Conservation (phyloP, 2,329 filamentous ascomycete species). For the Tolypocladium inflatum region DNA sequence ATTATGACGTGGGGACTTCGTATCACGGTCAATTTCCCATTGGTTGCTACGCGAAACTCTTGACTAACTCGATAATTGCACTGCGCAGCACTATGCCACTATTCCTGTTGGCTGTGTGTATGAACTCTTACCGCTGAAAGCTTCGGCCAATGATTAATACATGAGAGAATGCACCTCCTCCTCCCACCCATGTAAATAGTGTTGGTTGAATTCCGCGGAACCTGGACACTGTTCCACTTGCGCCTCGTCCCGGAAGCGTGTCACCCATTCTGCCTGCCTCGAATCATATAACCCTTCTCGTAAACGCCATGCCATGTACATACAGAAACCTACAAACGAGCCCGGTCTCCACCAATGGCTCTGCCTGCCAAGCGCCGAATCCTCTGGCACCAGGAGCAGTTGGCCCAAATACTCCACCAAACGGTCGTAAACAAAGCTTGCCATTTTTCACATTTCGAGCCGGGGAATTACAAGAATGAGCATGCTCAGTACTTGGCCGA, state of each 20-base stretch:
- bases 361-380: background rate
- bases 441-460: background rate
- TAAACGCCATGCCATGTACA: slow-evolving; percentile 14
- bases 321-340: background rate
- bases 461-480: background rate
- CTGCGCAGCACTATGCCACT: background rate
- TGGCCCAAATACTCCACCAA: background rate
- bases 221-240: background rate
- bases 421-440: background rate
- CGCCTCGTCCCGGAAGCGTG: background rate
- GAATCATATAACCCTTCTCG: slow-evolving; percentile 3
- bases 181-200: background rate
- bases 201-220: background rate
- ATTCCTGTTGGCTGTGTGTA: background rate
- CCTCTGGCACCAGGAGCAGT: background rate
- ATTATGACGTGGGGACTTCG: background rate
- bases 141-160: background rate
- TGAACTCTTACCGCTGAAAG: background rate
- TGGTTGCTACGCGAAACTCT: background rate
- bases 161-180: background rate
- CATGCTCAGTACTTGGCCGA: slow-evolving; percentile 35
- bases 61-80: background rate
- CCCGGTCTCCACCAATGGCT: background rate
- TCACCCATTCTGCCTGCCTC: background rate
- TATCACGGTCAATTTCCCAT: background rate